Evolutionary conservation across 2,329 filamentous ascomycete species (phyloP).

Genomic region (Colletotrichum plurivorum): DNA sequence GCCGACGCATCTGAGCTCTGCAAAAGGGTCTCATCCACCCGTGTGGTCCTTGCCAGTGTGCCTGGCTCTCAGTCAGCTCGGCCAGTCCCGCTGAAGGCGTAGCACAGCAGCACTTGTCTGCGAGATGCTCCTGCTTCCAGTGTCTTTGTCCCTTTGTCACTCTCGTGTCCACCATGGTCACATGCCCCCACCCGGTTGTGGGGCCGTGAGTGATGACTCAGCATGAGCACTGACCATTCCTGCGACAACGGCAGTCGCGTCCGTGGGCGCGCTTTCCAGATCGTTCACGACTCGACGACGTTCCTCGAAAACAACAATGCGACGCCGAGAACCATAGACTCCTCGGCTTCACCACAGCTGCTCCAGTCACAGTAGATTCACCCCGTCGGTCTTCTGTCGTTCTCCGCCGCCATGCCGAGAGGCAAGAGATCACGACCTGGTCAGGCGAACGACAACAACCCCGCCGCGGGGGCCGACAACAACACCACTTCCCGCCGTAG

Average conservation of each 20-base stretch:
- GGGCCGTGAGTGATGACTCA: neutral
- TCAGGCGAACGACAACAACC: neutral
- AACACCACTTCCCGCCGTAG: slow-evolving; percentile 13
- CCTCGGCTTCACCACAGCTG: neutral
- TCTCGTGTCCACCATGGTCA: too few relatives aligned
- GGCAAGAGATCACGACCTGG: neutral
- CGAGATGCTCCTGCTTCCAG: too few relatives aligned
- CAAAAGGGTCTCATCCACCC: too few relatives aligned
- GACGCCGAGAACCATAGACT: neutral
- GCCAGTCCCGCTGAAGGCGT: neutral
- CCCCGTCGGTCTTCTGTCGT: neutral
- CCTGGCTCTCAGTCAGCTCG: too few relatives aligned
- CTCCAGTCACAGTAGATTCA: neutral
- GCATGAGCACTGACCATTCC: neutral
- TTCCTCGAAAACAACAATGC: neutral
- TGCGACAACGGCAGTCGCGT: neutral
- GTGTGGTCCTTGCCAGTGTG: too few relatives aligned
- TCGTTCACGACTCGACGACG: neutral
- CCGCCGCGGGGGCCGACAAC: neutral
- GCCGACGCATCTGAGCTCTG: too few relatives aligned
- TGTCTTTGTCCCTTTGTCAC: too few relatives aligned
- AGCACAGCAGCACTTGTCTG: too few relatives aligned
- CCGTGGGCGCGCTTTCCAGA: neutral
- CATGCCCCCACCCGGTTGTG: too few relatives aligned
- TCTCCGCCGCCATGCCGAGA: neutral